These are phyloP conservation scores for Corymbia calophylla DNA, from an alignment of 441 rosid genomes.

Conservation along the genomic window DNA sequence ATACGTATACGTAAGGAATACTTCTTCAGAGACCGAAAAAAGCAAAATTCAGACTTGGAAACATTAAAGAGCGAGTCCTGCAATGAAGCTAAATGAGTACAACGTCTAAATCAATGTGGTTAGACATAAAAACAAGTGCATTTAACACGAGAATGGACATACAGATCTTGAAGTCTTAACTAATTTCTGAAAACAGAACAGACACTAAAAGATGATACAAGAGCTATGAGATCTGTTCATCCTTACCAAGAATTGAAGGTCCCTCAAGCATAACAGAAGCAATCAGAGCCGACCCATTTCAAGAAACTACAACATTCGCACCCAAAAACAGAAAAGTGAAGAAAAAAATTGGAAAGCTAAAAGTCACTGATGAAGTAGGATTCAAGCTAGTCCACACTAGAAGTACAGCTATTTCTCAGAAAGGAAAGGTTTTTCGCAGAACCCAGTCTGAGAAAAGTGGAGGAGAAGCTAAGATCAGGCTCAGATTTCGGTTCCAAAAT, in stretches of 20 bases:
- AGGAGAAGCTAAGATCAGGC: neutral
- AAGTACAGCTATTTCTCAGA: neutral
- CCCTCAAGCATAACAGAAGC: neutral
- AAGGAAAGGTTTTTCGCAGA: neutral
- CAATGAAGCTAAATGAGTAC: neutral
- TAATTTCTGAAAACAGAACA: neutral
- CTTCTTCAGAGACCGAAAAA: constrained; percentile 1
- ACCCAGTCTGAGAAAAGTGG: neutral
- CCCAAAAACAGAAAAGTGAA: neutral
- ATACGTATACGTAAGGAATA: constrained; percentile 1
- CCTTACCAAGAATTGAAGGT: neutral
- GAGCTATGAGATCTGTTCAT: neutral
- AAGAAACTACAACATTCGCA: neutral
- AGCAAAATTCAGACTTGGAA: neutral
- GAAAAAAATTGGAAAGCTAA: neutral
- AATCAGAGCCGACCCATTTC: neutral
- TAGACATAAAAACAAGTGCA: neutral
- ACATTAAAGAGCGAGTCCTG: neutral
- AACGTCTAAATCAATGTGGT: neutral
- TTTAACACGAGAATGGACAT: neutral
- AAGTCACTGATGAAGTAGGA: neutral
- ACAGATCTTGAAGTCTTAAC: neutral
- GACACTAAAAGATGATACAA: neutral
- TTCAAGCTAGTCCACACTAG: neutral
- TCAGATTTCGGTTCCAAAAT: neutral